Evolutionary conservation across 495 filamentous ascomycete species (phyloP).

Genomic region (Letharia lupina): DNA sequence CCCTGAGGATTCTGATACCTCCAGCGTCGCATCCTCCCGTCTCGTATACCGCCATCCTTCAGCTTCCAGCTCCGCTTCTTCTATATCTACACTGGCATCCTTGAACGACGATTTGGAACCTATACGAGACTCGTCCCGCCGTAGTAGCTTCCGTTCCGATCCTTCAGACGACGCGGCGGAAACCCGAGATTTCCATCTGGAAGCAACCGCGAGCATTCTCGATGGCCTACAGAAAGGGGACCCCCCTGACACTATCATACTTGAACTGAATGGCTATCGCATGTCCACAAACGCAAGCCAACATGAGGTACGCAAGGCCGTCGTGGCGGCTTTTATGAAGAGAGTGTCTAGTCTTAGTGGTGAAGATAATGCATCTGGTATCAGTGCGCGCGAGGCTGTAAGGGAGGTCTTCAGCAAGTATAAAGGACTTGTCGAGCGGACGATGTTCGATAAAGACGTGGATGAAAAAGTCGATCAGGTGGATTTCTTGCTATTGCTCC

Average conservation of each 20-base stretch:
- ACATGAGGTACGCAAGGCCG: conserved; percentile 73
- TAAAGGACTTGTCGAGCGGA: conserved; percentile 48
- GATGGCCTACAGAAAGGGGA: conserved; percentile 68
- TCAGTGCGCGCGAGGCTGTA: conserved; percentile 58
- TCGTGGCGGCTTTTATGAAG: conserved; percentile 76
- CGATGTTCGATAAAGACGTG: conserved; percentile 49
- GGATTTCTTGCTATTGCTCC: conserved; percentile 72
- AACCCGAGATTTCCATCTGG: conserved; percentile 69
- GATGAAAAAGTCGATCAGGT: conserved; percentile 64
- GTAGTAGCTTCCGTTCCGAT: conserved; percentile 45
- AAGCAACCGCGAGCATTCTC: conserved; percentile 75
- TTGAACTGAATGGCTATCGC: conserved; percentile 83
- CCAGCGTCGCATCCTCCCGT: conserved; percentile 40
- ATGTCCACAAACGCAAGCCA: conserved; percentile 86
- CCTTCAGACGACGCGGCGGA: conserved; percentile 52
- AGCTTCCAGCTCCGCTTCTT: conserved; percentile 64
- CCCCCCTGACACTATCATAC: conserved; percentile 73
- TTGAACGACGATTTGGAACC: conserved; percentile 34
- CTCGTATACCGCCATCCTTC: conserved; percentile 61
- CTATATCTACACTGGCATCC: conserved; percentile 65
- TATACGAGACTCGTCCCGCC: conserved; percentile 33
- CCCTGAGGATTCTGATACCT: conserved; percentile 44
- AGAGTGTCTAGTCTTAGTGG: conserved; percentile 66
- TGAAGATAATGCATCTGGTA: conserved; percentile 33
- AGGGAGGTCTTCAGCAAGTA: conserved; percentile 49